Evolutionary conservation across 179 eudicot genomes (phyloP), one percentile per base, ranked within the genome.

Genomic region (Actinidia chinensis): DNA sequence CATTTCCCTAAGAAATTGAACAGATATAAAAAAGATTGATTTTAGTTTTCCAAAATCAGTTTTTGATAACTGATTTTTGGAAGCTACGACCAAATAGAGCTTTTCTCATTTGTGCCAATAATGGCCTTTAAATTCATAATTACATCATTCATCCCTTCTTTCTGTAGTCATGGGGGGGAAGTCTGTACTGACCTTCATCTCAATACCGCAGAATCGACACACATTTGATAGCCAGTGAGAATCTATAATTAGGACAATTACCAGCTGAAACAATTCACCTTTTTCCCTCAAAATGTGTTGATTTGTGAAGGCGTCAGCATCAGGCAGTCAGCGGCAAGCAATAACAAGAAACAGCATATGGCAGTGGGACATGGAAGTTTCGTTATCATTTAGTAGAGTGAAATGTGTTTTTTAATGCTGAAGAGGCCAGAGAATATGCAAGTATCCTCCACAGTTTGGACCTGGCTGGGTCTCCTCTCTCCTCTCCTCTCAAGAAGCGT

Each of bases 161-260:
- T 8, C n/a, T 76, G 14, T 25, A 51, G 73, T 12, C 51, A 20
- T 65, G 18, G 33, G 50, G n/a, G n/a, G n/a, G n/a, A 14, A 50
- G 3, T 20, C 6, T 51, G 8, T 22, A 68, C 25, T 77, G 43
- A 77, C 46, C 65, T 12, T 67, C 20, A 54, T 33, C 10, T 73
- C n/a, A n/a, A n/a, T 64, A 50, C 28, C 85, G 88, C 96, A 93
- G 97, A 93, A 89, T 55, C 96, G 96, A 13, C 96, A 87, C 77
- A 75, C 94, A 64, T 89, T 76, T 81, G 97, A 93, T 90, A 93
- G 89, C 90, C 97, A 0, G 96, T 93, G 70, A 86, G 77, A 81
- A 80, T 80, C 82, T 80, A 80, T 71, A 80, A 75, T 81, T 93
- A 86, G 84, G 70, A 56, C 46, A 54, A n/a, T n/a, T 20, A 13